Percentiles rank a stretch among this genome's conserved stretches.
Evolutionary conservation across 2,329 filamentous ascomycete genomes (phyloP).

Genomic region (Sporothrix humicola): DNA sequence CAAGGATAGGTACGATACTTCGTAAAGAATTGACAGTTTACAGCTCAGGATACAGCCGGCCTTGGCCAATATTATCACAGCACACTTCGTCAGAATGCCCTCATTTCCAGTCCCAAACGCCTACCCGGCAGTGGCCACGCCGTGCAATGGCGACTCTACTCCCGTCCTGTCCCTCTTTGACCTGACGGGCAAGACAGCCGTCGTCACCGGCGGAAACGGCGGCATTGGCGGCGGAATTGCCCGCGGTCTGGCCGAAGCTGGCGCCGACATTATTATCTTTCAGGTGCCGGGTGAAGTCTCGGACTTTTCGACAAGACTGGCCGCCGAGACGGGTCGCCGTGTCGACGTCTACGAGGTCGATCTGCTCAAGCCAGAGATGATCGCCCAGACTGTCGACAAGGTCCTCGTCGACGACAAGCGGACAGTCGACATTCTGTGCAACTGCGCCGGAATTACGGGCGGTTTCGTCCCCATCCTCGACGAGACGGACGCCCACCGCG

Average conservation of each 20-base stretch:
- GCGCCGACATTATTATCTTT: constrained; percentile 34
- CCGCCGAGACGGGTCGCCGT: neutral
- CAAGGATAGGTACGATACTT: too few species aligned
- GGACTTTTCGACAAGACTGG: constrained; percentile 22
- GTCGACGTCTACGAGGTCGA: constrained; percentile 21
- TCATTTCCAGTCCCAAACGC: constrained; percentile 18
- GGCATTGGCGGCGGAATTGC: constrained; percentile 28
- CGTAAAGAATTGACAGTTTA: neutral
- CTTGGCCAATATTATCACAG: neutral
- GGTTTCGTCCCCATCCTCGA: constrained; percentile 20
- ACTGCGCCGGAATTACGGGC: constrained; percentile 6
- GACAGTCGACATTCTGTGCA: neutral
- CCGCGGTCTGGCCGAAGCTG: constrained; percentile 24
- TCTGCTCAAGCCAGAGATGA: neutral
- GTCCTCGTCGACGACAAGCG: neutral
- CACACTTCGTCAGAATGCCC: neutral
- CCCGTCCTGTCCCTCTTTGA: constrained; percentile 30
- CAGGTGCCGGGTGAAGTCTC: constrained; percentile 36
- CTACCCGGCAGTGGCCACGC: constrained; percentile 8
- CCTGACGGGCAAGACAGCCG: constrained; percentile 10
- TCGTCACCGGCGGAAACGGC: constrained; percentile 26
- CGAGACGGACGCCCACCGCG: constrained; percentile 24
- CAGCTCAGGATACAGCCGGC: neutral
- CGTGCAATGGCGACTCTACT: constrained; percentile 24
- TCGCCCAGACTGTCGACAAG: neutral